Conservation (phyloP, 108 stramenopile species). For the Aurantiochytrium sp. region DNA sequence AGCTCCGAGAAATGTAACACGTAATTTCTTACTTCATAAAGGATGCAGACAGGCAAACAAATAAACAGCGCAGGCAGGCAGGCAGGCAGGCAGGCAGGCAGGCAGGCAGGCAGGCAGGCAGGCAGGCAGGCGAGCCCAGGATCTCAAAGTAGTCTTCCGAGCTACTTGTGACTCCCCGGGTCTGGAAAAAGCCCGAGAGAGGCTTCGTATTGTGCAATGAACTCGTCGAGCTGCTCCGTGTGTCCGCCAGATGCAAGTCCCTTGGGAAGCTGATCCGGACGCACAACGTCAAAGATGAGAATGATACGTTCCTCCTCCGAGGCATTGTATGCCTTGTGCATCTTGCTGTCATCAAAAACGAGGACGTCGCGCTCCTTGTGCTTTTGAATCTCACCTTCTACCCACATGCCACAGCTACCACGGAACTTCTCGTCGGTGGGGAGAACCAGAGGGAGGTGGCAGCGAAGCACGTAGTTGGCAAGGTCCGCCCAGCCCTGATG, state of each 20-base stretch:
- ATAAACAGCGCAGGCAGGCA: too few relatives aligned
- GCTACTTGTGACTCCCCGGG: not conserved
- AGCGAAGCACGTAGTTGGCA: slow-evolving; percentile 84
- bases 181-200: not conserved
- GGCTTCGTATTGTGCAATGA: slow-evolving; percentile 53
- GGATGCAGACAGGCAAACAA: too few relatives aligned
- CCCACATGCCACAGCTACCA: slow-evolving; percentile 80
- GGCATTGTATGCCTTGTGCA: slow-evolving; percentile 85
- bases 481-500: slow-evolving; percentile 92
- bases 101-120: too few relatives aligned
- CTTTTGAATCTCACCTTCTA: slow-evolving; percentile 80
- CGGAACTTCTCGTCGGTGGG: slow-evolving; percentile 40
- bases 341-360: slow-evolving; percentile 88
- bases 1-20: too few relatives aligned
- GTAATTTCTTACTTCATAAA: too few relatives aligned
- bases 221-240: slow-evolving; percentile 80
- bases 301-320: slow-evolving; percentile 66
- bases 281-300: slow-evolving; percentile 79
- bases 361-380: slow-evolving; percentile 68
- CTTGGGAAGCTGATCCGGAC: slow-evolving; percentile 62
- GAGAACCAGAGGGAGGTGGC: slow-evolving; percentile 79
- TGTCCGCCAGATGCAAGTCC: slow-evolving; percentile 82
- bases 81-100: too few relatives aligned
- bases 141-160: too few relatives aligned
- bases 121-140: too few relatives aligned